phyloP scores from a whole-genome alignment of 2,329 filamentous ascomycete genomes.

The Trematosphaeria pertusa region DNA sequence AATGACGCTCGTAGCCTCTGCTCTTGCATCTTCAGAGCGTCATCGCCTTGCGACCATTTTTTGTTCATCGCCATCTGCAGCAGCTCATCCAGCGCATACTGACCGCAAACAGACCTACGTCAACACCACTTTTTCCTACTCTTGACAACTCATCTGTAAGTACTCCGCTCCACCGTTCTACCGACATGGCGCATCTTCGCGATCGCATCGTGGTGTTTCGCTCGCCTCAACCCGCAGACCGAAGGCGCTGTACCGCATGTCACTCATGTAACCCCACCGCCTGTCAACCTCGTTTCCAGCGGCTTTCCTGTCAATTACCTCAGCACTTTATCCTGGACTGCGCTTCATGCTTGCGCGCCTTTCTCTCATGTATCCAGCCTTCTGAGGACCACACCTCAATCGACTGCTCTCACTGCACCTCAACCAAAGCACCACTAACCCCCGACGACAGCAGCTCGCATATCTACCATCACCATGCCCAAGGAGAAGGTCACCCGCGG shows the following conservation, averaged over 20 bases:
- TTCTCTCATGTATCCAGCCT: slow-evolving; percentile 4
- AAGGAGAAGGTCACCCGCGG: slow-evolving; percentile 70
- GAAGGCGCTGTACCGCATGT: slow-evolving; percentile 18
- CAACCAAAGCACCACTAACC: slow-evolving; percentile 15
- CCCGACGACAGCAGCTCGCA: slow-evolving; percentile 16
- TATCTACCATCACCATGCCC: slow-evolving; percentile 62
- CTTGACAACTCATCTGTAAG: slow-evolving; percentile 34
- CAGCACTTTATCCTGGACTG: slow-evolving; percentile 3
- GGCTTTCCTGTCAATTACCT: slow-evolving; percentile 1
- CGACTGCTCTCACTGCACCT: too few species aligned
- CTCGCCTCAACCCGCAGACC: slow-evolving; percentile 32
- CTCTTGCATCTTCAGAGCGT: slow-evolving; percentile 34
- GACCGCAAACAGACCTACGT: slow-evolving; percentile 39
- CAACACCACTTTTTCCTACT: slow-evolving; percentile 27
- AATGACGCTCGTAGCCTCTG: slow-evolving; percentile 31
- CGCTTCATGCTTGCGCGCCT: slow-evolving; percentile 5
- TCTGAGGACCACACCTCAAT: slow-evolving; percentile 6
- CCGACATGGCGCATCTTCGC: slow-evolving; percentile 37
- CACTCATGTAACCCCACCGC: slow-evolving; percentile 23
- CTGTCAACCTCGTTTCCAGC: slow-evolving; percentile 9
- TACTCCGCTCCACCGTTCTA: slow-evolving; percentile 30
- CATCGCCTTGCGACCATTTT: slow-evolving; percentile 35
- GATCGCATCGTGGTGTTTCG: slow-evolving; percentile 41
- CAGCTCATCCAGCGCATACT: slow-evolving; percentile 31
- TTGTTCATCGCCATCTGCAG: slow-evolving; percentile 33